Percentiles rank a stretch among this genome's conserved stretches.
These are phyloP conservation scores for Eremothecium coryli DNA, from an alignment of 1,139 yeast species.

Conservation along the genomic window DNA sequence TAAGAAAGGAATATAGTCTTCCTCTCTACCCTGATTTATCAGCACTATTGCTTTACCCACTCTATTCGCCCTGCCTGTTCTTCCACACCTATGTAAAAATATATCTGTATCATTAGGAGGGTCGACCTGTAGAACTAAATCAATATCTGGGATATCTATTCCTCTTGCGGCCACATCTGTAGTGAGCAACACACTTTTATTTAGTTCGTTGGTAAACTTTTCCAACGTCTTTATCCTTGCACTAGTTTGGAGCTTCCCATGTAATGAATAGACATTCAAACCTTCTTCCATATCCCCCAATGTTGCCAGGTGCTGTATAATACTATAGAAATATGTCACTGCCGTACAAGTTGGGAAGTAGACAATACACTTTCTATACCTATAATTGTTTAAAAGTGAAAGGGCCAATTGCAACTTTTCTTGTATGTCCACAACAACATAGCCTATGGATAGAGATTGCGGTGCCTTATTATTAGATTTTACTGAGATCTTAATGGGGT, in stretches of 20 bases:
- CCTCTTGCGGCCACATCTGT: slow-evolving; percentile 93
- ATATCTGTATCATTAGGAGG: slow-evolving; percentile 89
- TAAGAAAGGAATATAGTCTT: slow-evolving; percentile 74
- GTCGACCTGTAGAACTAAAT: slow-evolving; percentile 75
- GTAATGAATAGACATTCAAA: slow-evolving; percentile 55
- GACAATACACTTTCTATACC: slow-evolving; percentile 69
- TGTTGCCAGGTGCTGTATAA: slow-evolving; percentile 36
- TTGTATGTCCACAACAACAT: slow-evolving; percentile 52
- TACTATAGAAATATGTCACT: slow-evolving; percentile 64
- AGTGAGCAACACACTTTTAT: slow-evolving; percentile 59
- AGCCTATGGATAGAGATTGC: slow-evolving; percentile 51
- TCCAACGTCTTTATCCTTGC: slow-evolving; percentile 65
- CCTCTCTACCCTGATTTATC: slow-evolving; percentile 66
- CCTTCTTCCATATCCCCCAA: slow-evolving; percentile 19
- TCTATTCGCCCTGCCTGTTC: slow-evolving; percentile 87
- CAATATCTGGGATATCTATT: slow-evolving; percentile 86
- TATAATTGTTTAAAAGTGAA: slow-evolving; percentile 43
- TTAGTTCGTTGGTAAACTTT: slow-evolving; percentile 41
- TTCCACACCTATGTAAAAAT: slow-evolving; percentile 81
- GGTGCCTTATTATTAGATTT: slow-evolving; percentile 49
- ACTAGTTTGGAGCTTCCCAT: slow-evolving; percentile 73
- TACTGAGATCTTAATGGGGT: slow-evolving; percentile 79
- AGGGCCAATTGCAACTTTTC: slow-evolving; percentile 52
- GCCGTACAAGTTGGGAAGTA: slow-evolving; percentile 86
- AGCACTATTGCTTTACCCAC: slow-evolving; percentile 71